A percentile compares a stretch with the other conserved stretches of the same genome.
These are phyloP conservation scores for Candida orba DNA, from an alignment of 805 yeast genomes.

Conservation along the genomic window DNA sequence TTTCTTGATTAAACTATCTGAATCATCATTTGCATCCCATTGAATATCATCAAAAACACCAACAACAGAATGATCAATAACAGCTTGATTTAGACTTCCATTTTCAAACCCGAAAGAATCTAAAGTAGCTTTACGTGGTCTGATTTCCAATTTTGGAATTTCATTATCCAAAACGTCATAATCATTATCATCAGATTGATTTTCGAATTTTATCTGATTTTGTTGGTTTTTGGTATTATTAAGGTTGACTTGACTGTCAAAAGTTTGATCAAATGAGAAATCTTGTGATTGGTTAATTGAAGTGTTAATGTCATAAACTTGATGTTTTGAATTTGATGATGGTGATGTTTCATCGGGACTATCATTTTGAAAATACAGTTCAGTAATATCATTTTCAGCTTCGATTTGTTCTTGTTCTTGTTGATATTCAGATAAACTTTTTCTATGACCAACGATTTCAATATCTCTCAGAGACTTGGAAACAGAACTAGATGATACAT, in stretches of 20 bases:
- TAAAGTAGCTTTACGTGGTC: conserved; percentile 21
- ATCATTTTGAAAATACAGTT: conserved; percentile 13
- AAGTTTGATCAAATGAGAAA: conserved; percentile 17
- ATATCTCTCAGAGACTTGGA: conserved; percentile 19
- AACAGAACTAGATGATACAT: neutral
- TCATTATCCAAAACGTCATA: conserved; percentile 14
- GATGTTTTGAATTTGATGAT: neutral
- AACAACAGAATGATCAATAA: conserved; percentile 31
- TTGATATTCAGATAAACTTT: conserved; percentile 19
- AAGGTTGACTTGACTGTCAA: conserved; percentile 2
- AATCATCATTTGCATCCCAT: conserved; percentile 67
- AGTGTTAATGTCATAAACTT: neutral
- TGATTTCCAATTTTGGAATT: conserved; percentile 6
- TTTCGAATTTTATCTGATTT: too few relatives aligned
- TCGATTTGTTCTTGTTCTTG: conserved; percentile 10
- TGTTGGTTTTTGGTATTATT: too few relatives aligned
- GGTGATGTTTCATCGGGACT: neutral
- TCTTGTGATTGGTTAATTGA: conserved; percentile 7
- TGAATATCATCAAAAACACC: conserved; percentile 72
- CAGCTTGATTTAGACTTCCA: conserved; percentile 12
- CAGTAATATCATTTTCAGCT: conserved; percentile 21
- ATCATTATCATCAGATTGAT: conserved; percentile 12
- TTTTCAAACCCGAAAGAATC: conserved; percentile 26
- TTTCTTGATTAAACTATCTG: conserved; percentile 48
- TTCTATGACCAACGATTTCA: conserved; percentile 27